Conservation (phyloP, 257 asterid species). For the Linderniella brevidens region DNA sequence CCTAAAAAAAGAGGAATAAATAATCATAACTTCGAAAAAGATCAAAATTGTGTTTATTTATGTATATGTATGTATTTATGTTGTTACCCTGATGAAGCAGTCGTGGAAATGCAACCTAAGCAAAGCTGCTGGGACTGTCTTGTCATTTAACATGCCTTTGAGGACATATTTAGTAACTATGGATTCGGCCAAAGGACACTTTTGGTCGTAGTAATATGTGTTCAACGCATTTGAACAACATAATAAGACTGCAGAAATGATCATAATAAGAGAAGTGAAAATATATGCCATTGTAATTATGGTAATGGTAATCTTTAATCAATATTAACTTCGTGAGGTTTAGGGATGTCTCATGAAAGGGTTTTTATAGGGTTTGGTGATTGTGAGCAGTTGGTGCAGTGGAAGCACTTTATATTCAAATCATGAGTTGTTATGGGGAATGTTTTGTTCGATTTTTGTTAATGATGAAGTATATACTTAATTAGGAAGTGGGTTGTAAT, state of each 20-base stretch:
- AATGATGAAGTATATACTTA: no score
- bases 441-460: no score
- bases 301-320: no score
- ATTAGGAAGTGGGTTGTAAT: no score
- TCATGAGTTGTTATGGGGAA: no score
- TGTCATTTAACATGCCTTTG: slow-evolving; percentile 48
- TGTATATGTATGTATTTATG: not conserved
- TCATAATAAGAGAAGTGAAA: no score
- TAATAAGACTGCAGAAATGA: slow-evolving; percentile 10
- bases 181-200: slow-evolving; percentile 54
- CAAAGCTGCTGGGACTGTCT: slow-evolving; percentile 71
- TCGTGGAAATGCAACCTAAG: slow-evolving; percentile 88
- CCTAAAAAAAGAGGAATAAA: slow-evolving; percentile 17
- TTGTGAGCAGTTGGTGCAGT: no score
- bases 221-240: slow-evolving; percentile 26
- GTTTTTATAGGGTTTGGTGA: no score
- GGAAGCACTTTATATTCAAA: no score
- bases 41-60: not conserved
- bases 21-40: not conserved
- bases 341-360: no score
- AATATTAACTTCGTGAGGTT: no score
- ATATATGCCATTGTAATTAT: no score
- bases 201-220: slow-evolving; percentile 38
- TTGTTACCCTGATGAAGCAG: slow-evolving; percentile 57
- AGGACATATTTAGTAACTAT: slow-evolving; percentile 23